Evolutionary conservation across 202 grass and related monocot genomes (phyloP).

Genomic region (Schoenoplectus triqueter): DNA sequence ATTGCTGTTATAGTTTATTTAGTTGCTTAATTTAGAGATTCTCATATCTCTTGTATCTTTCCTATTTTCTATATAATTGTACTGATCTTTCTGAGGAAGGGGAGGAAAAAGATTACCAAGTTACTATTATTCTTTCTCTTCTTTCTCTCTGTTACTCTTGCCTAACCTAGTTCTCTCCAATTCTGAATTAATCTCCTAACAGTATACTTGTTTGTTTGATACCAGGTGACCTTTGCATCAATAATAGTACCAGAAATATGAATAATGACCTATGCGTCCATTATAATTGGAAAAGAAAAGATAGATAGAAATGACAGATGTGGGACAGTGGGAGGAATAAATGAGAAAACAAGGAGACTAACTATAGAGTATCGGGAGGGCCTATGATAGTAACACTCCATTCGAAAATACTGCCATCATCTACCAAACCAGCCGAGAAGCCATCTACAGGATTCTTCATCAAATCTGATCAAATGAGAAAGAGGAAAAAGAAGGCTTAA

Average conservation of each 20-base stretch:
- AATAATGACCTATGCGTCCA: not conserved
- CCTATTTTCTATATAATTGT: too few species aligned
- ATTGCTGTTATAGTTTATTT: too few species aligned
- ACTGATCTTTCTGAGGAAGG: too few species aligned
- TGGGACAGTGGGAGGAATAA: slow-evolving; percentile 6
- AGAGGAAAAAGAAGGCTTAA: not conserved
- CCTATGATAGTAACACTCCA: not conserved
- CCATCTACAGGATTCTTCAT: not conserved
- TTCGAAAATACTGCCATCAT: not conserved
- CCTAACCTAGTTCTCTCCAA: too few species aligned
- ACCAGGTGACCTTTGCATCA: not conserved
- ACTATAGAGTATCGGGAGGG: not conserved
- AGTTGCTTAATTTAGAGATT: too few species aligned
- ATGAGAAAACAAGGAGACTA: not conserved
- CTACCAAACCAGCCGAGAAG: not conserved
- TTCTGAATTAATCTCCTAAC: too few species aligned
- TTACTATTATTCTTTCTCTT: too few species aligned
- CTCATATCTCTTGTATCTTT: too few species aligned
- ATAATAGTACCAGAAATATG: not conserved
- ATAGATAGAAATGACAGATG: not conserved
- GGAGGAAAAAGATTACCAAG: too few species aligned
- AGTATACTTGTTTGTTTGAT: not conserved
- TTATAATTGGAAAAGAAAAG: not conserved
- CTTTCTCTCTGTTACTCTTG: too few species aligned
- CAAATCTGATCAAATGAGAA: not conserved